Conservation (phyloP, 371 early-diverging fungal species). For the Neoconidiobolus thromboides region DNA sequence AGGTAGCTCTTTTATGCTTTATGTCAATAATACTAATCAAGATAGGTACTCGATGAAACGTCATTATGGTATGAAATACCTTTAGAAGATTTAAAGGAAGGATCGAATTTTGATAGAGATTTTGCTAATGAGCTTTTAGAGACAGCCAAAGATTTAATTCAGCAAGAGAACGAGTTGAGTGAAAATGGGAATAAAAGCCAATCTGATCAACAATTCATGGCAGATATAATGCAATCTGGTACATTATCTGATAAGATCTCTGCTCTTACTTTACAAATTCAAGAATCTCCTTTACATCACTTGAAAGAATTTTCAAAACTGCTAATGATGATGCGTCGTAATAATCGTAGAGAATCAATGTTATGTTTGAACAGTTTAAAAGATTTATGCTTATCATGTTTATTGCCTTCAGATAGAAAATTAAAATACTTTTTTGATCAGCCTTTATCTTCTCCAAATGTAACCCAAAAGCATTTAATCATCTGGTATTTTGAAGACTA, state of each 20-base stretch:
- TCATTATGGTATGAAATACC: slow-evolving; percentile 4
- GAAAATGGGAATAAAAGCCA: slow-evolving; percentile 33
- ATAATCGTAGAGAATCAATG: slow-evolving; percentile 67
- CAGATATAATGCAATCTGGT: slow-evolving; percentile 73
- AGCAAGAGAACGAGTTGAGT: slow-evolving; percentile 44
- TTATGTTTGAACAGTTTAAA: slow-evolving; percentile 73
- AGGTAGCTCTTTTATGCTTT: background rate
- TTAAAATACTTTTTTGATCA: slow-evolving; percentile 75
- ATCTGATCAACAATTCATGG: slow-evolving; percentile 67
- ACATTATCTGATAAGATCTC: slow-evolving; percentile 83
- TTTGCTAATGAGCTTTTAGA: background rate
- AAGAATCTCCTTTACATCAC: slow-evolving; percentile 79
- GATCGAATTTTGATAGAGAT: background rate
- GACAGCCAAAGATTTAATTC: slow-evolving; percentile 41
- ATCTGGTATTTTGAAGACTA: slow-evolving; percentile 86
- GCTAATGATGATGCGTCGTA: slow-evolving; percentile 71
- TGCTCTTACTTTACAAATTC: slow-evolving; percentile 75
- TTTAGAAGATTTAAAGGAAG: background rate
- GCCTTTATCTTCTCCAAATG: slow-evolving; percentile 36
- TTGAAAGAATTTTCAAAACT: slow-evolving; percentile 57
- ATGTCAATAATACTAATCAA: background rate
- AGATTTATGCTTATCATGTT: slow-evolving; percentile 60
- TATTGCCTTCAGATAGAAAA: slow-evolving; percentile 70
- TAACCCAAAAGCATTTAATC: slow-evolving; percentile 47
- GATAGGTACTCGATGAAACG: slow-evolving; percentile 1